Conservation (phyloP, 257 asterid species). For the Avicennia marina region DNA sequence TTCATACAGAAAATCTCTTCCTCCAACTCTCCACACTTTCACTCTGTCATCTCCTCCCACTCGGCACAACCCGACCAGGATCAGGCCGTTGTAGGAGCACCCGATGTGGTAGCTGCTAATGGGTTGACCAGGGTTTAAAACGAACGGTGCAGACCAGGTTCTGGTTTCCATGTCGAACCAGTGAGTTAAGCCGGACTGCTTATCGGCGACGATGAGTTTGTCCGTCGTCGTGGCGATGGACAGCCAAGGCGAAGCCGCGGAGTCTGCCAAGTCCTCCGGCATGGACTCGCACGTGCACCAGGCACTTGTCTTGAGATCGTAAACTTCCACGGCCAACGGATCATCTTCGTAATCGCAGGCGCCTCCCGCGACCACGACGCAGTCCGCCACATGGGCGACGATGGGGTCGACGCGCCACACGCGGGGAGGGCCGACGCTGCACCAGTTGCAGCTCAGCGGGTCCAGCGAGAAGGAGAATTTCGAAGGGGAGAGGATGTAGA, state of each 20-base stretch:
- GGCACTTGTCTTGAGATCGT: constrained; percentile 3
- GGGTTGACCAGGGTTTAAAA: constrained; percentile 24
- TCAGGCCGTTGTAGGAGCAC: background rate
- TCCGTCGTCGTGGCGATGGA: constrained; percentile 31
- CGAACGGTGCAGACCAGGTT: constrained; percentile 27
- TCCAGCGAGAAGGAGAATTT: constrained; percentile 35
- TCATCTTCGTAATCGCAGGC: constrained; percentile 41
- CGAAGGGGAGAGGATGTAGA: constrained; percentile 32
- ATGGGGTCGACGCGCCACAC: constrained; percentile 46
- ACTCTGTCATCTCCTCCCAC: constrained; percentile 8
- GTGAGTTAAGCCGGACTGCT: constrained; percentile 30
- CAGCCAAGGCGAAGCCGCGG: constrained; percentile 36
- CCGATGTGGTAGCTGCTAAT: constrained; percentile 31
- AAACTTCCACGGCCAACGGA: constrained; percentile 40
- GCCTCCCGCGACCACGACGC: constrained; percentile 43
- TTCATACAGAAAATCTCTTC: constrained; percentile 6
- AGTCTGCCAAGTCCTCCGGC: constrained; percentile 34
- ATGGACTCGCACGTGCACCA: constrained; percentile 38
- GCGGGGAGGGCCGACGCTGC: constrained; percentile 30
- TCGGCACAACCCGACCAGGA: constrained; percentile 26
- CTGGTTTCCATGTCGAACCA: constrained; percentile 28
- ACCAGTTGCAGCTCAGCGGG: constrained; percentile 30
- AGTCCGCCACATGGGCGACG: constrained; percentile 35
- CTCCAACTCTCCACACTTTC: constrained; percentile 33
- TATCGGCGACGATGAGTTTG: constrained; percentile 36